Percentiles rank a stretch among this genome's conserved stretches.
Conservation (phyloP, 2,329 filamentous ascomycete genomes). For the Cordyceps militaris region DNA sequence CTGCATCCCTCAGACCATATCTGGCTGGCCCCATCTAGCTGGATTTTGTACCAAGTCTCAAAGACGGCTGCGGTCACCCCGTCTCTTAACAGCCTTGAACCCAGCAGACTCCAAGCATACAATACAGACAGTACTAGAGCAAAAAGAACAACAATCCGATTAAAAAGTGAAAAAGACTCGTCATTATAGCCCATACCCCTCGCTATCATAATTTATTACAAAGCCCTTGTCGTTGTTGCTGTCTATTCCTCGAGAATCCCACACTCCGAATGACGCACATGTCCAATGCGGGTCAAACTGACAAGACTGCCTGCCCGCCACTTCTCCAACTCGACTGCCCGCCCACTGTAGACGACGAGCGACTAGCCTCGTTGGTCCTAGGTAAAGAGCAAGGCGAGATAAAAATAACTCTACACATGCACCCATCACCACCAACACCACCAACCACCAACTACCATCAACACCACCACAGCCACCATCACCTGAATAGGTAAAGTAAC, state of each 20-base stretch:
- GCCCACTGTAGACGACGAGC: not conserved
- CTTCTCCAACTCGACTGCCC: not conserved
- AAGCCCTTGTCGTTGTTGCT: too few relatives aligned
- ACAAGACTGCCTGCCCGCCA: not conserved
- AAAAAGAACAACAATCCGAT: not conserved
- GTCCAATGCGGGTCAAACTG: not conserved
- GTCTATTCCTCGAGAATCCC: not conserved
- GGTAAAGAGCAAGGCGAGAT: not conserved
- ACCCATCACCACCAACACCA: not conserved
- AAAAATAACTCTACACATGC: conserved; percentile 1
- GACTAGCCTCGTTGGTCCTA: not conserved
- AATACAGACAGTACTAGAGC: not conserved
- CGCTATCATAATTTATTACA: too few relatives aligned
- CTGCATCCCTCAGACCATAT: not conserved
- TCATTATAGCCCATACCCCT: too few relatives aligned
- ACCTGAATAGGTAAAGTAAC: not conserved
- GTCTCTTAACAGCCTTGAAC: not conserved
- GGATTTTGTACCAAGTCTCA: not conserved
- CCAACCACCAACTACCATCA: not conserved
- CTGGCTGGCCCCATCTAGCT: not conserved
- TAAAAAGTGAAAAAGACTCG: not conserved
- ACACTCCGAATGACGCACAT: not conserved
- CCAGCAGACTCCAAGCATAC: not conserved
- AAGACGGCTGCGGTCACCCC: not conserved
- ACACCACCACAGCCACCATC: not conserved